Evolutionary conservation across 2,329 filamentous ascomycete genomes (phyloP).

Genomic region (Apiospora koreana): DNA sequence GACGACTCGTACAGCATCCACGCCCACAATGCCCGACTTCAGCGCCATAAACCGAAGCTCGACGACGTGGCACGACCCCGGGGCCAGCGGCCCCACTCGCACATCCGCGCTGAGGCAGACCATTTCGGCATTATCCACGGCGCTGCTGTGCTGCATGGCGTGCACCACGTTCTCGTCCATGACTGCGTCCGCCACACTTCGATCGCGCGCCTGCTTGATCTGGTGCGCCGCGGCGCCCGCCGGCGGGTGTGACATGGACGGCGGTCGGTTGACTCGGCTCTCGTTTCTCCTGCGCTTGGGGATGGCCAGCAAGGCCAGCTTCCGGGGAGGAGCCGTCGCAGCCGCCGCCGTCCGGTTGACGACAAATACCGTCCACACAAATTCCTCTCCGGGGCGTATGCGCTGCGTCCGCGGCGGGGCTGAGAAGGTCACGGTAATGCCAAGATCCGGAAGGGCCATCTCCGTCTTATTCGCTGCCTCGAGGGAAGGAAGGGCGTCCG

Average conservation of each 20-base stretch:
- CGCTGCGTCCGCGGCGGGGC: conserved; percentile 51
- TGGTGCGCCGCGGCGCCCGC: conserved; percentile 18
- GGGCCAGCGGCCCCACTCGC: conserved; percentile 70
- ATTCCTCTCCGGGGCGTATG: conserved; percentile 64
- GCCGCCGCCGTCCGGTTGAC: conserved; percentile 64
- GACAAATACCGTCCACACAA: conserved; percentile 73
- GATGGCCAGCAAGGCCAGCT: conserved; percentile 69
- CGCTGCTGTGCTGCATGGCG: conserved; percentile 67
- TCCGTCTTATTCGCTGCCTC: conserved; percentile 53
- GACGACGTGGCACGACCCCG: conserved; percentile 72
- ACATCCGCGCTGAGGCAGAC: conserved; percentile 77
- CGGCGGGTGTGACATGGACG: conserved; percentile 51
- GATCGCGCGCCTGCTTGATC: conserved; percentile 24
- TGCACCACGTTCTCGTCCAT: conserved; percentile 72
- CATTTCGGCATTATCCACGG: conserved; percentile 65
- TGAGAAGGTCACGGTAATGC: conserved; percentile 74
- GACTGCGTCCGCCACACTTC: conserved; percentile 62
- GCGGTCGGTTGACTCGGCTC: conserved; percentile 51
- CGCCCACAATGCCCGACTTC: conserved; percentile 63
- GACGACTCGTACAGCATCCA: conserved; percentile 73
- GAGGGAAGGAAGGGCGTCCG: conserved; percentile 61
- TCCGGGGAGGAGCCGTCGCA: conserved; percentile 48
- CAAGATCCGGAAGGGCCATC: conserved; percentile 58
- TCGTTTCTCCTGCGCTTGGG: conserved; percentile 65
- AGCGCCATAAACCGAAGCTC: conserved; percentile 74